Evolutionary conservation across 164 flowering plant genomes (phyloP).

Genomic region (Vitis cinerea): DNA sequence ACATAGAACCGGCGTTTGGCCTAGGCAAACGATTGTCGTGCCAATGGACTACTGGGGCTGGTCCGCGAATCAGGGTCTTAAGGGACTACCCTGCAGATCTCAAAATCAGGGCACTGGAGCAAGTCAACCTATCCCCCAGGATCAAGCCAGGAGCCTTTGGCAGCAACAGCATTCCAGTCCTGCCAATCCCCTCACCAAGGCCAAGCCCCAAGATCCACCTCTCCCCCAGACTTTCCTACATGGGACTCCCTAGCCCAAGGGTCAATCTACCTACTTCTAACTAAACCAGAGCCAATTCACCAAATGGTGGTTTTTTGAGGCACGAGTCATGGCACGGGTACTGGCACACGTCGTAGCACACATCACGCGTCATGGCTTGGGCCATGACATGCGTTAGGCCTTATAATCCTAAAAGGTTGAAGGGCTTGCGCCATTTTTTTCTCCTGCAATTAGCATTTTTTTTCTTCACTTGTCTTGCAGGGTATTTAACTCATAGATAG

Average conservation of each 20-base stretch:
- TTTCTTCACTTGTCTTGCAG: too few species aligned
- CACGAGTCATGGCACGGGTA: too few species aligned
- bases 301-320: background rate
- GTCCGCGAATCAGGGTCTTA: constrained; percentile 36
- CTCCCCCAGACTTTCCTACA: constrained; percentile 19
- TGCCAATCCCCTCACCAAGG: constrained; percentile 34
- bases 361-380: too few species aligned
- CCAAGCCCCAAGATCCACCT: constrained; percentile 26
- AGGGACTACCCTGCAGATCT: constrained; percentile 32
- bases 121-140: constrained; percentile 30
- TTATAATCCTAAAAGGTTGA: too few species aligned
- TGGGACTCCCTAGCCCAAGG: constrained; percentile 21
- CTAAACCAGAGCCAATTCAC: background rate
- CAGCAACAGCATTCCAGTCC: background rate
- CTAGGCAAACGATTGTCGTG: constrained; percentile 12
- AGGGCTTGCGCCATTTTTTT: too few species aligned
- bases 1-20: background rate
- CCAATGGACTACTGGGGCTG: constrained; percentile 40
- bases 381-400: too few species aligned
- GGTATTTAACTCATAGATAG: too few species aligned
- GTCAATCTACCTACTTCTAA: background rate
- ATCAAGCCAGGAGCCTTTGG: background rate
- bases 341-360: too few species aligned
- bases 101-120: constrained; percentile 28
- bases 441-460: too few species aligned